Percentiles rank a stretch among this genome's conserved stretches.
These are phyloP conservation scores for Epichloe brachyelytri DNA, from an alignment of 2,329 filamentous ascomycete species.

Conservation along the genomic window DNA sequence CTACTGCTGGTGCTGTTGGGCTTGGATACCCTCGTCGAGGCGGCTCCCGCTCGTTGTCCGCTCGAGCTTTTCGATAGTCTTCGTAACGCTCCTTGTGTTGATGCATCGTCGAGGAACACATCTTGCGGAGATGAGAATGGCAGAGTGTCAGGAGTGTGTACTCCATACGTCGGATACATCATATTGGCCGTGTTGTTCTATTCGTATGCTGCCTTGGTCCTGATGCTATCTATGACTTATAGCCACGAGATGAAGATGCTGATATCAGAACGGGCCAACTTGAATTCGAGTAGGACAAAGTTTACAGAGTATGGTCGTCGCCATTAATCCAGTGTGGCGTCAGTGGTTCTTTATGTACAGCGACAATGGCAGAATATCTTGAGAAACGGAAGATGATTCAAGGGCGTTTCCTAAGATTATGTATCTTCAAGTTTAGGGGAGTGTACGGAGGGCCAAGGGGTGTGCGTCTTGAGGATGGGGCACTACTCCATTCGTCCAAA, in stretches of 20 bases:
- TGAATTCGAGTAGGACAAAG: too few species aligned
- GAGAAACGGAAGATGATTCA: not conserved
- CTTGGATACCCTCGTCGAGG: slow-evolving; percentile 48
- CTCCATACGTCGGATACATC: slow-evolving; percentile 19
- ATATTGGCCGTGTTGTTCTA: slow-evolving; percentile 5
- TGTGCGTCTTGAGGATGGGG: slow-evolving; percentile 18
- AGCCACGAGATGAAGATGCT: not conserved
- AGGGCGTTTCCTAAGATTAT: slow-evolving; percentile 17
- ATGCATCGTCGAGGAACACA: slow-evolving; percentile 36
- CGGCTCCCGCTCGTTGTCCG: slow-evolving; percentile 32
- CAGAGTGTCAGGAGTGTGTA: slow-evolving; percentile 14
- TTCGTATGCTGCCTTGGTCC: not conserved
- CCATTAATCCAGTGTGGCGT: not conserved
- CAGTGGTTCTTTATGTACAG: not conserved
- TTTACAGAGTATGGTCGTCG: too few species aligned
- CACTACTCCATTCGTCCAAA: slow-evolving; percentile 15
- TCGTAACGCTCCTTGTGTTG: slow-evolving; percentile 36
- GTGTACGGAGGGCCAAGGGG: not conserved
- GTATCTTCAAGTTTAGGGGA: slow-evolving; percentile 15
- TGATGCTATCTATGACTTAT: not conserved
- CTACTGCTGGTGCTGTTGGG: slow-evolving; percentile 57
- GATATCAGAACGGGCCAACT: too few species aligned
- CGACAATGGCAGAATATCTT: not conserved
- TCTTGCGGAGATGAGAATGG: slow-evolving; percentile 20
- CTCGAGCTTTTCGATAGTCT: slow-evolving; percentile 36